Base-by-base conservation (phyloP, 2,329 filamentous ascomycete genomes). In the Claviceps monticola region DNA sequence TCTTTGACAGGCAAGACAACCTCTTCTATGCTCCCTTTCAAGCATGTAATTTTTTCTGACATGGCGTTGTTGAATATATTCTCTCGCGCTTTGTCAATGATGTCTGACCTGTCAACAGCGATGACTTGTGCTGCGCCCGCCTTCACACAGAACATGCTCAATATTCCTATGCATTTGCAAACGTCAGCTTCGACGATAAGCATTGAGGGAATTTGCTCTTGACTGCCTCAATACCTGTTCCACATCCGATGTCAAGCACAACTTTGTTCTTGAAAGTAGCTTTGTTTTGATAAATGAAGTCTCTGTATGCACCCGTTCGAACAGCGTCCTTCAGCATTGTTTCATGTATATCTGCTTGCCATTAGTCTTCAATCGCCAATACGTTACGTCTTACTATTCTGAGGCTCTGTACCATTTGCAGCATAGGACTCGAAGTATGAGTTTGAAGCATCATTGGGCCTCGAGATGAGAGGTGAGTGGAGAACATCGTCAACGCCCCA, bases 201-300 rank as follows among this genome's bases (percentile, higher is more conserved):
- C 7, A 44, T 42, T 37, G 8, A 42, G 26, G 17, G 6, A 19
- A 19, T 11, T 23, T 19, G 3, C 6, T 5, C 14, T 9, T 26
- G 19, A 29, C 9, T 39, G 23, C 39, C 41, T 42, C 50, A 68
- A 64, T 64, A 75, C 75, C 78, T 26, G 82, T 86, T 47, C 84
- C 86, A 62, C 90, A 96, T 48, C 90, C 90, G 56, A 96, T 89
- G 63, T 97, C 90, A 6, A 97, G 79, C 13, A 96, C 86, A 9
- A 83, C 80, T 70, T 95, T 95, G 61, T 82, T 86, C 36, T 82
- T 80, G 68, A 96, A 95, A 3, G 95, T 71, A 57, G 88, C 74
- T 67, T 95, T 93, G 71, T 96, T 88, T 58, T 83, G 80, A 70
- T 96, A 95, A 61, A 96, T 89, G 65, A 96, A 95, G 68, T 97